These are phyloP conservation scores for Lichtheimia ornata DNA, from an alignment of 371 early-diverging fungal species.

Conservation along the genomic window DNA sequence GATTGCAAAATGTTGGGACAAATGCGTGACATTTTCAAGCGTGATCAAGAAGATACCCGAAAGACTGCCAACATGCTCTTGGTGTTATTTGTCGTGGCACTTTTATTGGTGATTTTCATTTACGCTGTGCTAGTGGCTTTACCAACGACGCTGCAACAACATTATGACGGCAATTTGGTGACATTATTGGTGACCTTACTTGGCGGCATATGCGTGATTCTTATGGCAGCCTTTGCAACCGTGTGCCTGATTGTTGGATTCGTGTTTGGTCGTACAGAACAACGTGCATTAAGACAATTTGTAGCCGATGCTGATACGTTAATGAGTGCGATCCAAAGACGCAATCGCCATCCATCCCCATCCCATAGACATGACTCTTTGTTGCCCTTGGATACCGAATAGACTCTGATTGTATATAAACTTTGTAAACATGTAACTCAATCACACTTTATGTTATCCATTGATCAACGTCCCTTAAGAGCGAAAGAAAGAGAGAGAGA, in stretches of 20 bases:
- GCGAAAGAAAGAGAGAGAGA: no score
- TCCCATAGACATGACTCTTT: no score
- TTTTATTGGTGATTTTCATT: constrained; percentile 18
- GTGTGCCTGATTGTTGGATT: constrained; percentile 45
- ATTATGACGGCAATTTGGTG: constrained; percentile 4
- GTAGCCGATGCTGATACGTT: constrained; percentile 27
- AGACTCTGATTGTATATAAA: no score
- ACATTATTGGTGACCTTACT: constrained; percentile 13
- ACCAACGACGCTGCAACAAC: not conserved
- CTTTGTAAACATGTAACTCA: no score
- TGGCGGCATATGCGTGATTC: constrained; percentile 19
- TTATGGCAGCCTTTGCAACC: constrained; percentile 15
- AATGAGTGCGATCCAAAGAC: constrained; percentile 2
- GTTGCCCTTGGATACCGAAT: no score
- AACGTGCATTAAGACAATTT: constrained; percentile 33
- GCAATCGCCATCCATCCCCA: no score
- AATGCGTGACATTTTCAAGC: constrained; percentile 19
- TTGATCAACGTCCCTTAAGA: no score
- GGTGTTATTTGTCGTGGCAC: constrained; percentile 6
- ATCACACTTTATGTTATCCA: no score
- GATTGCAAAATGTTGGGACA: constrained; percentile 10
- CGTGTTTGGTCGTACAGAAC: constrained; percentile 42
- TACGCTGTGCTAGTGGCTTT: constrained; percentile 17
- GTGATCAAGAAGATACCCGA: constrained; percentile 19
- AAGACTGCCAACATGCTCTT: constrained; percentile 21